Base-by-base conservation (phyloP, 257 asterid species). In the Solanum sejunctum region DNA sequence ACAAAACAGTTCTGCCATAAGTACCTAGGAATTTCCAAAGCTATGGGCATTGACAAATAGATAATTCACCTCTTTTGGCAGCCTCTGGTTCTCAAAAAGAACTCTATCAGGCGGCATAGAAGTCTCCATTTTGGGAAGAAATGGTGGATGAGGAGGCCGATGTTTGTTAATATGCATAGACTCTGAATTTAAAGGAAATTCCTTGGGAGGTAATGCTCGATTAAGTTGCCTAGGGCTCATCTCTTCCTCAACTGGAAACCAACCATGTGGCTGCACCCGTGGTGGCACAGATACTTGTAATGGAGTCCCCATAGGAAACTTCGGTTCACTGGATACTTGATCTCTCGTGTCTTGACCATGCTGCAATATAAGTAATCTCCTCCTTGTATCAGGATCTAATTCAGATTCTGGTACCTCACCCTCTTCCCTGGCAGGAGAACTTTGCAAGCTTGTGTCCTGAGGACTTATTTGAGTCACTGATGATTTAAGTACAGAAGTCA, bases 331-430 rank as follows among this genome's bases (percentile, higher is more conserved):
- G 51, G 95, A 92, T 79, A 92, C 89, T 32, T 84, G 95, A 84
- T 93, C 99, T 88, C 99, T 94, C 82, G 90, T 87, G 89, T 97
- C 99, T 88, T 90, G 97, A 85, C 99, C 99, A 83, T 97, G 99
- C 86, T 97, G 99, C 92, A 94, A 92, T 88, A 97, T 97, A 77
- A 97, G 93, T 84, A 97, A 90, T 85, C 99, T 93, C 91, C 99
- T 92, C 92, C 99, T 97, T 54, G 98, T 97, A 87, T 97, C 99
- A 21, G 98, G 99, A 92, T 97, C 99, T 86, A 97, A 84, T 91
- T 97, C 99, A 87, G 98, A 97, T 88, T 97, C 99, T 17, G 98
- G 98, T 45, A 97, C 97, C 91, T 97, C 99, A 51, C 99, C 99
- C 88, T 97, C 99, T 93, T 97, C 99, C 88, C 94, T 92, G 85